Conservation (phyloP, 495 filamentous ascomycete species). For the Xylaria palmicola region DNA sequence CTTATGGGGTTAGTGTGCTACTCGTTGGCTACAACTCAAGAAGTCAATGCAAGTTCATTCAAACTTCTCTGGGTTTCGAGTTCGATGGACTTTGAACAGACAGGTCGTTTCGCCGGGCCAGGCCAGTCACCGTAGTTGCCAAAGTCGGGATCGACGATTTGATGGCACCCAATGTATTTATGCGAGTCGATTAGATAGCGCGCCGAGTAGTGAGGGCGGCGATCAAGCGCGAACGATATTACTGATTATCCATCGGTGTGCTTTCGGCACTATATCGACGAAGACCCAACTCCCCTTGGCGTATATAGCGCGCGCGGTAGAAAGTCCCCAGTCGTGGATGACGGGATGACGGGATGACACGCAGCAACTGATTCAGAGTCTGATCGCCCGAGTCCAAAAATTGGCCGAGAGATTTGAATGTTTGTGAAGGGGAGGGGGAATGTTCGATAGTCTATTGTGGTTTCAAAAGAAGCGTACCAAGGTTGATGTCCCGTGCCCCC, state of each 20-base stretch:
- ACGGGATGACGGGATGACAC: too few species aligned
- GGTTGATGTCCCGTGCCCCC: background rate
- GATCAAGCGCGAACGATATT: background rate
- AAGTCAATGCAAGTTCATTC: slow-evolving; percentile 5
- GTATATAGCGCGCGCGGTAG: background rate
- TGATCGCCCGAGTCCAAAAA: slow-evolving; percentile 14
- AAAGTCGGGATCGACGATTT: background rate
- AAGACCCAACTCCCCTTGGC: background rate
- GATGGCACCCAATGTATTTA: background rate
- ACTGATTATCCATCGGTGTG: background rate
- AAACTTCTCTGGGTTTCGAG: background rate
- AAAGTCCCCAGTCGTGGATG: background rate
- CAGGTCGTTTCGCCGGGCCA: background rate
- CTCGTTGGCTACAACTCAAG: background rate
- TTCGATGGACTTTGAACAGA: background rate
- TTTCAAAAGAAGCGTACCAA: slow-evolving; percentile 17
- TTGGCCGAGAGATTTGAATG: slow-evolving; percentile 22
- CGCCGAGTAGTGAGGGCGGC: background rate
- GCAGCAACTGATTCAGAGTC: slow-evolving; percentile 15
- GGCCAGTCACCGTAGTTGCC: background rate
- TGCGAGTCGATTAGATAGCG: background rate
- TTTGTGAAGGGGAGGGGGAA: slow-evolving; percentile 15
- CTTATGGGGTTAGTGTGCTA: background rate
- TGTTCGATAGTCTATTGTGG: slow-evolving; percentile 26
- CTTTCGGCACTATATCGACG: background rate